phyloP scores from a whole-genome alignment of 352 stramenopile genomes.

The Phytophthora tubulina region DNA sequence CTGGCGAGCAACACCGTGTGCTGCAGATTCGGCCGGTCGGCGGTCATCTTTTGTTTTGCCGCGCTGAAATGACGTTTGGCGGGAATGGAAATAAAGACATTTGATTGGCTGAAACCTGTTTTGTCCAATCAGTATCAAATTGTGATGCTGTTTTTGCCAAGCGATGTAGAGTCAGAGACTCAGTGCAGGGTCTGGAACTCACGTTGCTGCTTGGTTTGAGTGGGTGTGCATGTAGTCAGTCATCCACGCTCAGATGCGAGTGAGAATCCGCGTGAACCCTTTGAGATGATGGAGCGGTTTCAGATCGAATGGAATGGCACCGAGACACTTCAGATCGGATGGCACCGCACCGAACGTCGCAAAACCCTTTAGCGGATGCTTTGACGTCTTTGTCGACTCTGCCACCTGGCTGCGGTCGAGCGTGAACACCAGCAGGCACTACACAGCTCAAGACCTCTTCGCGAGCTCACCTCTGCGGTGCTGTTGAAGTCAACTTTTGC shows the following conservation, averaged over 20 bases:
- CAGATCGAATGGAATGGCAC: too few species aligned
- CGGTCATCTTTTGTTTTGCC: conserved; percentile 15
- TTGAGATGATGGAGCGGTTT: too few species aligned
- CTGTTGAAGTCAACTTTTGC: conserved; percentile 18
- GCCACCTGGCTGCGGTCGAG: background rate
- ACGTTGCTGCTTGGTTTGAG: too few species aligned
- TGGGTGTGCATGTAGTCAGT: too few species aligned
- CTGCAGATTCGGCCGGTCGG: conserved; percentile 52
- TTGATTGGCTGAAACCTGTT: background rate
- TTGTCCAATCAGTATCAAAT: conserved; percentile 13
- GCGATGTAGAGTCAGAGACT: background rate
- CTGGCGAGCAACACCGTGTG: conserved; percentile 64
- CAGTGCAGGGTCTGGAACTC: too few species aligned
- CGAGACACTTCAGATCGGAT: too few species aligned
- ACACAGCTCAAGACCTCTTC: background rate
- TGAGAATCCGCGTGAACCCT: too few species aligned
- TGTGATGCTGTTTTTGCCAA: too few species aligned
- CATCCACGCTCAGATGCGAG: too few species aligned
- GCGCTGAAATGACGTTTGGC: conserved; percentile 11
- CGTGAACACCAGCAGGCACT: background rate
- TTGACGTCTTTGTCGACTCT: background rate
- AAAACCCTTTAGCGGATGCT: background rate
- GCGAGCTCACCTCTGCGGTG: background rate
- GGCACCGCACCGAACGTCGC: too few species aligned
- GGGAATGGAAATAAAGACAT: background rate